A percentile compares a stretch with the other conserved stretches of the same genome.
Conservation (phyloP, 169 alveolate genomes). For the Cyclospora cayetanensis region DNA sequence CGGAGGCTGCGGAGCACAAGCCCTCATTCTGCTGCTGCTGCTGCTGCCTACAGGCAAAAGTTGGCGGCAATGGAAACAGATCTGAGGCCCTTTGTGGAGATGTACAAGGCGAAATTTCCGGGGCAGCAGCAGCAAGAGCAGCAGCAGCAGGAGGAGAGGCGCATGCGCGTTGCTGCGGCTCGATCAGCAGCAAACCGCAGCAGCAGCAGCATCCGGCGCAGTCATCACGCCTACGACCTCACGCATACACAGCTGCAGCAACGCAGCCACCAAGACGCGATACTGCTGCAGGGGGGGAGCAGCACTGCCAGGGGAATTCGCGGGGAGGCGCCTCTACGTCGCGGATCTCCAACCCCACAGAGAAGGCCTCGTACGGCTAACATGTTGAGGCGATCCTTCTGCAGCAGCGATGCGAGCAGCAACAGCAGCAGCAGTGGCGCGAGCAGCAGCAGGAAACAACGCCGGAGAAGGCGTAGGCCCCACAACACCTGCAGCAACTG, state of each 20-base stretch:
- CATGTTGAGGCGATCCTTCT: not conserved
- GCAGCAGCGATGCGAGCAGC: not conserved
- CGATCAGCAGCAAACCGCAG: not conserved
- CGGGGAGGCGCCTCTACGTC: not conserved
- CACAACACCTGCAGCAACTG: not conserved
- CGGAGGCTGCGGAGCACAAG: not conserved
- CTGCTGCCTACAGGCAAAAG: not conserved
- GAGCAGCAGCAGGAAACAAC: not conserved
- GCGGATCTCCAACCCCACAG: not conserved
- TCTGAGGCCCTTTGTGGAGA: not conserved
- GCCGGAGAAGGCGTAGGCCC: not conserved
- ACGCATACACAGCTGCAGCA: not conserved
- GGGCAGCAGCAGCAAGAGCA: not conserved
- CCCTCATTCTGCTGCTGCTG: not conserved
- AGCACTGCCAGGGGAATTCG: not conserved
- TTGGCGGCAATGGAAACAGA: not conserved
- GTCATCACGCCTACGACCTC: not conserved
- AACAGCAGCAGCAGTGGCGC: not conserved
- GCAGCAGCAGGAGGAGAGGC: not conserved
- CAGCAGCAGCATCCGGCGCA: not conserved
- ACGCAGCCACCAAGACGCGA: not conserved
- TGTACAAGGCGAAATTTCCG: not conserved
- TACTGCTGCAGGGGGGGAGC: not conserved
- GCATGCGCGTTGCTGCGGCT: not conserved
- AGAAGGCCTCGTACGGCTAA: not conserved